Percentiles rank a stretch among this genome's conserved stretches.
Conservation (phyloP, 2,329 filamentous ascomycete species). For the Paraphaeosphaeria minitans region DNA sequence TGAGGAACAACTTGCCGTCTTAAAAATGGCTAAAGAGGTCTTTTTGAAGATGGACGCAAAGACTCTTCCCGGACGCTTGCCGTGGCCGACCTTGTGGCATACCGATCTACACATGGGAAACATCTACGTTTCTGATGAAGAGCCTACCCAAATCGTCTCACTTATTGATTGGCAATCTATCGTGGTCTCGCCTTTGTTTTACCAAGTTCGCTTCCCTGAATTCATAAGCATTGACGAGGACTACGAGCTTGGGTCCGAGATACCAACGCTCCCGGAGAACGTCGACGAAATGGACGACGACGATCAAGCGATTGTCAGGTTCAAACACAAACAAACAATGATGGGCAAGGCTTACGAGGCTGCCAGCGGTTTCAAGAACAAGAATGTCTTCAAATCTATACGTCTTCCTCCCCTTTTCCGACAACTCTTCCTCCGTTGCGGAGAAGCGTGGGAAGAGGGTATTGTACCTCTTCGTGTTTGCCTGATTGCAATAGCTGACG, state of each 20-base stretch:
- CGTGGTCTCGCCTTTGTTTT: constrained; percentile 27
- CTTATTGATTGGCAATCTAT: constrained; percentile 35
- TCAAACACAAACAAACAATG: constrained; percentile 16
- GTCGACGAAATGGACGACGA: constrained; percentile 17
- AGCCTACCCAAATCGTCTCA: constrained; percentile 24
- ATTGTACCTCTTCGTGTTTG: constrained; percentile 41
- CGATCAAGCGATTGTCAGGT: constrained; percentile 12
- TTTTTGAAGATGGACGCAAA: neutral
- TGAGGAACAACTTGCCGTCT: constrained; percentile 8
- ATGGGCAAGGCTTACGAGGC: constrained; percentile 40
- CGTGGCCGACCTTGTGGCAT: constrained; percentile 31
- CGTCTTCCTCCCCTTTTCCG: constrained; percentile 35
- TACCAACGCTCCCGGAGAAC: constrained; percentile 16
- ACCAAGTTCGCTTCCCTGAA: constrained; percentile 26
- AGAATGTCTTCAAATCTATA: constrained; percentile 28
- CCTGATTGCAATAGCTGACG: constrained; percentile 38
- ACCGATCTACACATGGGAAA: constrained; percentile 50
- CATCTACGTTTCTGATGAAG: constrained; percentile 34
- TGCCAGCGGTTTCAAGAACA: constrained; percentile 26
- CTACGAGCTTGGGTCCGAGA: constrained; percentile 12
- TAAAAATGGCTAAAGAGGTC: constrained; percentile 14
- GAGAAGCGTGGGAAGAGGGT: constrained; percentile 35
- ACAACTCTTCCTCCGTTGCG: constrained; percentile 40
- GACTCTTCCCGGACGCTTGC: constrained; percentile 3
- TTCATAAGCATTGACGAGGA: constrained; percentile 23